Evolutionary conservation across 805 yeast species (phyloP).

Genomic region (Candida silvatica): DNA sequence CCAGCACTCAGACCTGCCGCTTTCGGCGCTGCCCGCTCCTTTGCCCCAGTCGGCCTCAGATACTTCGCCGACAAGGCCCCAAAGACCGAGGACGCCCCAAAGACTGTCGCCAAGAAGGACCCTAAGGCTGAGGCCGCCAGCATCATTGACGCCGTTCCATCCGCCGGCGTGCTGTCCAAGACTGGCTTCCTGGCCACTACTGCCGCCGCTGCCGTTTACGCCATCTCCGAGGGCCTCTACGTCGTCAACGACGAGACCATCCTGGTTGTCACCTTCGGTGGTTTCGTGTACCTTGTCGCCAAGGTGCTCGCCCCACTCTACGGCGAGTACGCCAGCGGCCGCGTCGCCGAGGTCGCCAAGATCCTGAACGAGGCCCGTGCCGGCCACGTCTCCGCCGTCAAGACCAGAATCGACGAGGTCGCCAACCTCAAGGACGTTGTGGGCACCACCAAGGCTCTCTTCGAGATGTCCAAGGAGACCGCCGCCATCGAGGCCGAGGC

Average conservation of each 20-base stretch:
- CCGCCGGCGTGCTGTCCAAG: constrained; percentile 79
- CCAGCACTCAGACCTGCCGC: constrained; percentile 24
- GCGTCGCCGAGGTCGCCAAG: constrained; percentile 41
- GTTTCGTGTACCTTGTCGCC: constrained; percentile 66
- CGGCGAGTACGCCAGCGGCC: constrained; percentile 87
- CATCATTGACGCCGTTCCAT: constrained; percentile 88
- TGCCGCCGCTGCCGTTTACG: constrained; percentile 90
- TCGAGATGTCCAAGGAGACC: constrained; percentile 93
- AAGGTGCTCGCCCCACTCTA: constrained; percentile 91
- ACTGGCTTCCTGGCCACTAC: constrained; percentile 93
- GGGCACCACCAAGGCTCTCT: constrained; percentile 81
- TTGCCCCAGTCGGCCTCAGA: constrained; percentile 48
- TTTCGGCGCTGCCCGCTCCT: constrained; percentile 15
- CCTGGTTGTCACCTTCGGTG: constrained; percentile 70
- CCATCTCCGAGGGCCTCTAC: constrained; percentile 87
- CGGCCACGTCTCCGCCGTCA: constrained; percentile 87
- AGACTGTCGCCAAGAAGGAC: constrained; percentile 38
- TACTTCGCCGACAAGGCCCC: constrained; percentile 33
- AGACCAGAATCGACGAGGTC: constrained; percentile 84
- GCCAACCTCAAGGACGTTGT: constrained; percentile 88
- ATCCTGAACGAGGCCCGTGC: constrained; percentile 82
- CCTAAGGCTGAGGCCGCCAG: constrained; percentile 89
- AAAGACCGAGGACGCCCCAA: constrained; percentile 3
- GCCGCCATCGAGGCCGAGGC: constrained; percentile 92
- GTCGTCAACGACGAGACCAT: constrained; percentile 92